Evolutionary conservation across 139 green algal species (phyloP).

Genomic region (Edaphochlamys debaryana): DNA sequence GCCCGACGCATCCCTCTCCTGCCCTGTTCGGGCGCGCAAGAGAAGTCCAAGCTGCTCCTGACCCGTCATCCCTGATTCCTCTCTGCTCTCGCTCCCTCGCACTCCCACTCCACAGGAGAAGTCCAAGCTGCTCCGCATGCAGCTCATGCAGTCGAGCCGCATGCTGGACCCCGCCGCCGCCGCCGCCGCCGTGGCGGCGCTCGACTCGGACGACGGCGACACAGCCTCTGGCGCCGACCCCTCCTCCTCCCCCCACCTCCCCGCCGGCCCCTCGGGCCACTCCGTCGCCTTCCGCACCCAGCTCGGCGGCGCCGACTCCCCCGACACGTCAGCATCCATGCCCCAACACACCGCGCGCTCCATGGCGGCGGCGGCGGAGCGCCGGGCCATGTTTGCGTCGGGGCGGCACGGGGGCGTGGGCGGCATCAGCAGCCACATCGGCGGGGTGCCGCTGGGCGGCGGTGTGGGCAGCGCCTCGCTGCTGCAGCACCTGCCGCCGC

Average conservation of each 20-base stretch:
- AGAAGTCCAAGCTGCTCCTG: too few species aligned
- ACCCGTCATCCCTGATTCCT: too few species aligned
- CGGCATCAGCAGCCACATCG: background rate
- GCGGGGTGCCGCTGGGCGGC: too few species aligned
- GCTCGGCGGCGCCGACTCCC: background rate
- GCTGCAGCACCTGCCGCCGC: background rate
- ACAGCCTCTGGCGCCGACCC: too few species aligned
- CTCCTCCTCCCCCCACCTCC: too few species aligned
- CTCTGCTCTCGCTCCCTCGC: too few species aligned
- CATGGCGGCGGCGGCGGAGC: background rate
- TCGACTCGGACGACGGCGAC: background rate
- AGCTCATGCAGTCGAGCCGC: constrained; percentile 29
- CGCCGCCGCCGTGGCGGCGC: constrained; percentile 3
- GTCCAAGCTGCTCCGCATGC: constrained; percentile 12
- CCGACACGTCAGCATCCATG: background rate
- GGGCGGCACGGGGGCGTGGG: too few species aligned
- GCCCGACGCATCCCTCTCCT: too few species aligned
- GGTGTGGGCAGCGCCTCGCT: too few species aligned
- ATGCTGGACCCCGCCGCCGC: constrained; percentile 21
- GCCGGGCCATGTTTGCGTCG: constrained; percentile 5
- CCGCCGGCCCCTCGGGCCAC: background rate
- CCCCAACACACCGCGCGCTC: background rate
- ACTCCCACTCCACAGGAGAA: constrained; percentile 35
- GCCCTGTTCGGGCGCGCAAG: too few species aligned
- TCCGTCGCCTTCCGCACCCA: background rate